These are phyloP conservation scores for Penicillium macrosclerotiorum DNA, from an alignment of 495 filamentous ascomycete genomes.

Conservation along the genomic window DNA sequence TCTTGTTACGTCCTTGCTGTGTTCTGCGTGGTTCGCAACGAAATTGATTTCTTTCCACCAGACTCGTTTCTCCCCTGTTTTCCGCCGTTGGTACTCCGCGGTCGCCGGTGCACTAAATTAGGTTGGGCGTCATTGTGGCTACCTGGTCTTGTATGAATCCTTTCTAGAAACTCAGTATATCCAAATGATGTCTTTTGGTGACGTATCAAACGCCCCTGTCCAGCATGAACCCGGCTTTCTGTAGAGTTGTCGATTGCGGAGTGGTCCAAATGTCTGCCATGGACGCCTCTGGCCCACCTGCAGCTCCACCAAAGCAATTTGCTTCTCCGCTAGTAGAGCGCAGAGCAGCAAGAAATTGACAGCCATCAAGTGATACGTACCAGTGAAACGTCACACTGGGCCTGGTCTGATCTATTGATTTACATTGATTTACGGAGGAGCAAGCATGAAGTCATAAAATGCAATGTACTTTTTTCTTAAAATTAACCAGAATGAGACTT, in stretches of 20 bases:
- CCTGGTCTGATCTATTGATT: no score
- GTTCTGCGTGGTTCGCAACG: slow-evolving; percentile 26
- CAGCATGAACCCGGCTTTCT: no score
- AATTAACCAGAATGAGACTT: slow-evolving; percentile 25
- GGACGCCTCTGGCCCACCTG: slow-evolving; percentile 17
- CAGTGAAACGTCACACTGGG: no score
- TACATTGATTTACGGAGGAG: not conserved
- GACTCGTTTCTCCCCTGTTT: slow-evolving; percentile 18
- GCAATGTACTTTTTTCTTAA: slow-evolving; percentile 24
- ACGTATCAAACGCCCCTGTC: not conserved
- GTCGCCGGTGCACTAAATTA: slow-evolving; percentile 25
- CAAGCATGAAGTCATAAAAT: slow-evolving; percentile 18
- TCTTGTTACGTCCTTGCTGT: slow-evolving; percentile 17
- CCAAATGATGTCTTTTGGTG: not conserved
- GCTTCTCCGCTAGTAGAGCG: slow-evolving; percentile 5
- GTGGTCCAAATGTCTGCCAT: slow-evolving; percentile 12
- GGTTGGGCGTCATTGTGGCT: slow-evolving; percentile 27
- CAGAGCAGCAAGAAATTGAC: not conserved
- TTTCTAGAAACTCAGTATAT: slow-evolving; percentile 22
- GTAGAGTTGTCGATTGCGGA: no score
- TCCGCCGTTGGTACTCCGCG: slow-evolving; percentile 14
- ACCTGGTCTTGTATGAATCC: slow-evolving; percentile 21
- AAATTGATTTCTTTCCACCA: slow-evolving; percentile 33
- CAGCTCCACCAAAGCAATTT: slow-evolving; percentile 18
- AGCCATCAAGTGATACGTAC: not conserved